Evolutionary conservation across 2,329 filamentous ascomycete species (phyloP), one percentile per base, ranked within the genome.

Genomic region (Arthrobotrys iridis): DNA sequence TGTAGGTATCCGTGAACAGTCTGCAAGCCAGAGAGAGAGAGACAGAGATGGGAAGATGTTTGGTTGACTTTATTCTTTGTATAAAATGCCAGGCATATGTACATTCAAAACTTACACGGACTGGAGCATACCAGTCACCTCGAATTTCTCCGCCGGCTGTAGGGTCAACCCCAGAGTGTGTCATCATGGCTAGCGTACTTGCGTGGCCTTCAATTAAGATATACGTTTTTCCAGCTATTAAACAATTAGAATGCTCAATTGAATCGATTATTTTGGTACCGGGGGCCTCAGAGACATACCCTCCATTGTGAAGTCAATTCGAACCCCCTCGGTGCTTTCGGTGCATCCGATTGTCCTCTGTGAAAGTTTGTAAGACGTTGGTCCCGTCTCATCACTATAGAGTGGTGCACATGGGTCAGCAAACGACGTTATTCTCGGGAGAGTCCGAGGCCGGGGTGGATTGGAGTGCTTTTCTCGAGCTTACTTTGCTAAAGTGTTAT

Each of bases 231-330:
- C 87, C 80, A 87, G 79, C 87, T 88, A 73, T 55, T 70, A 33
- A n/a, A n/a, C 45, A 20, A 46, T 24, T 15, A 24, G 15, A 65
- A 18, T 60, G 71, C n/a, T 52, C 20, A 40, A 5, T 43, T 20
- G 15, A 60, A 28, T 55, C 13, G 15, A 4, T 10, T 28, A 26
- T 26, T 8, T 13, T 8, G 24, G 11, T 35, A 33, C 24, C 15
- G 7, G 26, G 5, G 20, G 15, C 4, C 13, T 13, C 35, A 33
- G 35, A 55, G 6, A 30, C 85, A 50, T 85, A 89, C 88, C 83
- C 84, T 88, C 88, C 88, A 89, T 30, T 86, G 85, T 79, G 89
- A 89, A 83, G 86, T 89, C 76, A 88, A 79, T 79, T 89, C 88
- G 81, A 87, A 90, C 37, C 88, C 88, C 15, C 83, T 80, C 15